These are phyloP conservation scores for Tetracentron sinense DNA, from an alignment of 164 flowering plant species.

Conservation along the genomic window DNA sequence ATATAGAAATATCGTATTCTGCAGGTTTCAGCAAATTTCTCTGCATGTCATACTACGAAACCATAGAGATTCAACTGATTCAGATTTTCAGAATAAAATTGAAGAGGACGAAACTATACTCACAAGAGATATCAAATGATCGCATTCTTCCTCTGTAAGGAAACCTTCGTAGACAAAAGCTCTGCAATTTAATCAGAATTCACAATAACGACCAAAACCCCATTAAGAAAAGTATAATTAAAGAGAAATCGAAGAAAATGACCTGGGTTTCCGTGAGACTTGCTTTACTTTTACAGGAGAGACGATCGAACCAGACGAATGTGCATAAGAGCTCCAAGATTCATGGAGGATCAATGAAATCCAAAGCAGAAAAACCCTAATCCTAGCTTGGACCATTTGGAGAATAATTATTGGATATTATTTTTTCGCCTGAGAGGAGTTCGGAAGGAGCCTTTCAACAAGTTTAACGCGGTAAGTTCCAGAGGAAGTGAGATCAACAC, in stretches of 20 bases:
- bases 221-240: not conserved
- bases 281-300: slow-evolving; percentile 66
- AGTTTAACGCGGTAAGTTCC: too few species aligned
- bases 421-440: too few species aligned
- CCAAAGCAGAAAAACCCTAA: slow-evolving; percentile 21
- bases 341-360: slow-evolving; percentile 27
- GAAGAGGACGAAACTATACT: slow-evolving; percentile 21
- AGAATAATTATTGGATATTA: too few species aligned
- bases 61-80: slow-evolving; percentile 6
- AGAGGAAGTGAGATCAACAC: too few species aligned
- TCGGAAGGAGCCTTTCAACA: too few species aligned
- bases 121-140: slow-evolving; percentile 83
- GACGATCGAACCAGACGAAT: slow-evolving; percentile 27
- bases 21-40: not conserved
- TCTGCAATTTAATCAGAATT: slow-evolving; percentile 37
- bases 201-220: not conserved
- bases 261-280: slow-evolving; percentile 93
- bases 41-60: not conserved
- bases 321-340: slow-evolving; percentile 12
- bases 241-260: slow-evolving; percentile 8
- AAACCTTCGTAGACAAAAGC: slow-evolving; percentile 93
- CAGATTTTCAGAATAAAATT: not conserved
- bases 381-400: slow-evolving; percentile 11
- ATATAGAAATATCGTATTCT: too few species aligned
- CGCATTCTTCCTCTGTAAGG: slow-evolving; percentile 82